These are phyloP conservation scores for Solanum virginianum DNA, from an alignment of 257 asterid genomes.

Conservation along the genomic window DNA sequence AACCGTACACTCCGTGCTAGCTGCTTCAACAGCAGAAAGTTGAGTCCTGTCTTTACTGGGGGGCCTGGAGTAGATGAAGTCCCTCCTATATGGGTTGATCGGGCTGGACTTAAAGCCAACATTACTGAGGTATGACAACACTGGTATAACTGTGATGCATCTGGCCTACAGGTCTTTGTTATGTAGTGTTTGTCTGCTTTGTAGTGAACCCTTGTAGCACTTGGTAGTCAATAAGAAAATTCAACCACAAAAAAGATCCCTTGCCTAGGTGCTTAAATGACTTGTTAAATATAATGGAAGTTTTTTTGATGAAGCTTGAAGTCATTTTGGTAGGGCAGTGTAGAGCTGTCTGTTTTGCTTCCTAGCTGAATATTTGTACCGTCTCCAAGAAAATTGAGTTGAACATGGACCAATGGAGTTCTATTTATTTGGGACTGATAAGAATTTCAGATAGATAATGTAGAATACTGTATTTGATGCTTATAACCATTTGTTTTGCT, in stretches of 20 bases:
- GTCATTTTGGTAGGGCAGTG: not conserved
- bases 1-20: constrained; percentile 85
- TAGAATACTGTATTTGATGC: not conserved
- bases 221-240: not conserved
- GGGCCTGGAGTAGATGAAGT: constrained; percentile 98
- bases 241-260: not conserved
- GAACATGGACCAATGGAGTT: not conserved
- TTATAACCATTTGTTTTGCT: constrained; percentile 5
- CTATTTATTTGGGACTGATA: not conserved
- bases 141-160: not conserved
- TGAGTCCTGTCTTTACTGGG: constrained; percentile 97
- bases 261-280: not conserved
- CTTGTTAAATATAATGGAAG: not conserved
- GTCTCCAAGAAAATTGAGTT: not conserved
- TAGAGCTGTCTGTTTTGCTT: not conserved
- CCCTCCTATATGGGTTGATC: constrained; percentile 97
- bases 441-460: not conserved
- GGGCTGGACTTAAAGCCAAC: constrained; percentile 86
- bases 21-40: constrained; percentile 91
- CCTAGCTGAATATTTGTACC: not conserved
- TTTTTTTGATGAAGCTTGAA: not conserved
- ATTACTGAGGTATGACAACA: constrained; percentile 58
- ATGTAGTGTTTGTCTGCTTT: not conserved
- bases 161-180: not conserved
- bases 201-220: not conserved